Evolutionary conservation across 495 filamentous ascomycete species (phyloP), one percentile per base, ranked within the genome.

Genomic region (Penicillium steckii): DNA sequence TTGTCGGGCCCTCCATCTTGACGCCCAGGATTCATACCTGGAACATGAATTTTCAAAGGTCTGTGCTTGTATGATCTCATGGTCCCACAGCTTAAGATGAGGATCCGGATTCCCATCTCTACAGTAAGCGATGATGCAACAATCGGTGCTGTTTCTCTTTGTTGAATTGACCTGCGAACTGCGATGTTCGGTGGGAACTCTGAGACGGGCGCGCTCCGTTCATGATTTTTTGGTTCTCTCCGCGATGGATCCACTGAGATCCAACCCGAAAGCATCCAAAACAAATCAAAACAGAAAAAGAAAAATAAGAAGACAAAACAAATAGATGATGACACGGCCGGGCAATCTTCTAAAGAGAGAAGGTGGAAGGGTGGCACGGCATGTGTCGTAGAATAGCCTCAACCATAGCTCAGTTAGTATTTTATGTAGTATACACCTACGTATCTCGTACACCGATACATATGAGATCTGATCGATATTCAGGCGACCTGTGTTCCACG

Each of bases 11-110:
- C 13, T 43, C 35, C 35, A 15, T 38, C 35, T 5, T 7, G 35
- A 8, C 17, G 45, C 19, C 30, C 42, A 23, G 25, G 7, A 25
- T 25, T 48, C 18, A 13, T 7, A 37, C 33, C 33, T 37, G 32
- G 32, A 35, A 15, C 32, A 35, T 4, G 2, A 13, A 3, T 30
- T n/a, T 37, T 46, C n/a, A 29, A 32, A 40, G 44, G 30, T 50
- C 55, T 46, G 50, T 49, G 52, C 56, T 48, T 40, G 17, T 45
- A 60, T 63, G 60, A 63, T 63, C 56, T 63, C 60, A 63, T 63
- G 33, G 53, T 52, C 41, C 57, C 61, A 64, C 51, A 25, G 24
- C 32, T 32, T 47, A 26, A 44, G 43, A 53, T 30, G 35, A 38
- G 38, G 51, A 47, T 38, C 43, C 40, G 18, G 46, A 41, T 46